Base-by-base conservation (phyloP, 306 rosid species). In the Herpetospermum pedunculosum region DNA sequence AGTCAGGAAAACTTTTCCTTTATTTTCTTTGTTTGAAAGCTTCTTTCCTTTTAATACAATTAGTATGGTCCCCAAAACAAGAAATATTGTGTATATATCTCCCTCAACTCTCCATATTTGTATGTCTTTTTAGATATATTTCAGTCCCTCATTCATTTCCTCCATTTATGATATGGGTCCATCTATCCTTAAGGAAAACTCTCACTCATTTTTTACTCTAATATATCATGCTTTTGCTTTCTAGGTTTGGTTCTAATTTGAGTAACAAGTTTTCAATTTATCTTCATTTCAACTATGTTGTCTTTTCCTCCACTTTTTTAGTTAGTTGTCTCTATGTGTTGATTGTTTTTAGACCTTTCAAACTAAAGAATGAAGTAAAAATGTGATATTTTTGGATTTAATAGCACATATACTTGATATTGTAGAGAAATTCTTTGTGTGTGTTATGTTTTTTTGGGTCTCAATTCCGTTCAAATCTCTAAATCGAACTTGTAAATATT, bases 131-230 rank as follows among this genome's bases (percentile, higher is more conserved):
- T 68, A 44, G 13, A 69, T 28, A 15, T 44, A 16, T 14, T 69
- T 46, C 55, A 43, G 40, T 15, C 74, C 18, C 70, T 63, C 70
- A 63, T 63, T 63, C 70, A 63, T 63, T 63, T 63, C 55, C 43
- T 70, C 57, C 11, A 70, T 46, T 70, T 70, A 70, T 43, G 58
- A 46, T 18, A 70, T 47, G 58, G 58, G 58, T 47, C 74, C 74
- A 47, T 46, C 0, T 12, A 5, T 32, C 40, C 37, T 5, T 68
- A 6, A 0, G 37, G 37, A 28, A 59, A 59, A 59, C 4, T 19
- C 60, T 25, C 16, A 44, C 49, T 44, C n/a, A n/a, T n/a, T n/a
- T n/a, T n/a, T n/a, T n/a, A n/a, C n/a, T n/a, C n/a, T n/a, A n/a
- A n/a, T n/a, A n/a, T n/a, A n/a, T n/a, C n/a, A n/a, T n/a, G n/a